These are phyloP conservation scores for Punica granatum DNA, from an alignment of 345 rosid genomes.

Conservation along the genomic window DNA sequence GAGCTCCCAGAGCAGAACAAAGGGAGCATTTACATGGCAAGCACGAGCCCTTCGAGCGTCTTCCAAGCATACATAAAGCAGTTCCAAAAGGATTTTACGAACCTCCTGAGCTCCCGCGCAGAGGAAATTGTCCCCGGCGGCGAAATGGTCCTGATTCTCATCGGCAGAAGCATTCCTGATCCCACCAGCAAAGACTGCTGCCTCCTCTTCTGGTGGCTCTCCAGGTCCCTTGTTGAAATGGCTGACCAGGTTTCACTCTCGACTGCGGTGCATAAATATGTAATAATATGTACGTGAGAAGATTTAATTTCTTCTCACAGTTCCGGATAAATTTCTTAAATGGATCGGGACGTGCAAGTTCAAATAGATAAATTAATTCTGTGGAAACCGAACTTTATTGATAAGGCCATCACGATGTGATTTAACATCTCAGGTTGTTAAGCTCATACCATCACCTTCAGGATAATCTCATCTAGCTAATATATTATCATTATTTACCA, in stretches of 20 bases:
- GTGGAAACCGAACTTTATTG: too few species aligned
- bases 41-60: slow-evolving; percentile 5
- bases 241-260: neutral
- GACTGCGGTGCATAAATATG: too few species aligned
- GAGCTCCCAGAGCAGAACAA: neutral
- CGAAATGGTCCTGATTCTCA: neutral
- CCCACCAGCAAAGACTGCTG: neutral
- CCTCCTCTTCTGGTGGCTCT: slow-evolving; percentile 1
- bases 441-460: too few species aligned
- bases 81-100: slow-evolving; percentile 7
- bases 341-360: too few species aligned
- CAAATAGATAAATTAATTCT: too few species aligned
- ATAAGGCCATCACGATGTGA: too few species aligned
- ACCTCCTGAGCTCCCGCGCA: slow-evolving; percentile 4
- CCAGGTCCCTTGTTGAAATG: slow-evolving; percentile 3
- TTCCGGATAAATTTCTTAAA: too few species aligned
- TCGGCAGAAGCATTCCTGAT: neutral
- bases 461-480: too few species aligned
- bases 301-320: too few species aligned
- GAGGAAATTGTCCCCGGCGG: neutral
- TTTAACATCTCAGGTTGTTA: too few species aligned
- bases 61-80: slow-evolving; percentile 8
- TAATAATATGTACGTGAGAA: too few species aligned
- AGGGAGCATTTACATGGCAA: slow-evolving; percentile 2
- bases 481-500: too few species aligned